Evolutionary conservation across 1,284 basidiomycete species (phyloP), one percentile per base, ranked within the genome.

Genomic region (Rhizoctonia solani): DNA sequence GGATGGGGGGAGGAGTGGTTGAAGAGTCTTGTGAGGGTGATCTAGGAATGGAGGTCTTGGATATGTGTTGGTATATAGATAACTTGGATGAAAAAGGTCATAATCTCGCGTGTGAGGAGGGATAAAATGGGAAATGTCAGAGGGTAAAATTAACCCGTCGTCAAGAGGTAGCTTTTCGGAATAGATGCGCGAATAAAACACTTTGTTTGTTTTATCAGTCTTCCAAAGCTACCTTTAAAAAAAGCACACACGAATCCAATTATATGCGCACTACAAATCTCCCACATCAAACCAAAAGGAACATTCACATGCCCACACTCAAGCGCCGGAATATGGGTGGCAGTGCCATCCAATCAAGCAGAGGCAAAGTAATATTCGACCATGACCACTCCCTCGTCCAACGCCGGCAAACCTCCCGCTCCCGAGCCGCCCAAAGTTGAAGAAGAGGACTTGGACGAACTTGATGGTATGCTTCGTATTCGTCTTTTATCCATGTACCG

Each of bases 371-470:
- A 42, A 59, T 47, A 30, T 49, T 37, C 27, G 47, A 63, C 58
- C 58, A 63, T 63, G 58, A 52, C 46, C 58, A 52, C 58, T 27
- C 58, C 58, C 23, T 23, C 46, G 25, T 23, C 58, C 1, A 32
- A 19, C 46, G n/a, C 47, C 47, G 58, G 58, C 16, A 63, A 63
- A 63, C 29, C 58, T 16, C 21, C 47, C 58, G 47, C 58, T 52
- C 42, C 58, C 21, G 30, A n/a, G 32, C 47, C 46, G 23, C 30
- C 47, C 3, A 63, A 52, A 37, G 19, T 78, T 41, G 78, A 80
- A 46, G 87, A 88, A 9, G 87, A 89, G 9, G 87, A 90, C 75
- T 76, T 90, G 34, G 88, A 90, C 72, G 88, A 90, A 74, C 83
- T 90, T 54, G 89, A 90, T 72, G 88, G 88, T 88, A 68, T 67